Conservation (phyloP, 441 rosid genomes). For the Manihot esculenta region DNA sequence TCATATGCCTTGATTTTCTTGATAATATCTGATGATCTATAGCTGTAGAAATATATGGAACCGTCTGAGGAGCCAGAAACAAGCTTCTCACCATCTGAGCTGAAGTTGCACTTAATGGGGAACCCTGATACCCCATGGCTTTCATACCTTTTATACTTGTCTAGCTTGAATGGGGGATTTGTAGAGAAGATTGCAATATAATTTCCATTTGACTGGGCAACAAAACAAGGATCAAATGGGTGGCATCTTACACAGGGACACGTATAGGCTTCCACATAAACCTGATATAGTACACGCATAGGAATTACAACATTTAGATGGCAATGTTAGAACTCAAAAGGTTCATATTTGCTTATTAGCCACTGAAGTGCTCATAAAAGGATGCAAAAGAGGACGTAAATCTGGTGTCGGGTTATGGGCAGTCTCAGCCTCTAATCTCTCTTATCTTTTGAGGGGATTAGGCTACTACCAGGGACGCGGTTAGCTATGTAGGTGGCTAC, state of each 20-base stretch:
- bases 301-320: background rate
- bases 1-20: conserved; percentile 62
- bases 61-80: conserved; percentile 79
- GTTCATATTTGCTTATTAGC: background rate
- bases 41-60: conserved; percentile 52
- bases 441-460: background rate
- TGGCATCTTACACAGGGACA: conserved; percentile 70
- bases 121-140: conserved; percentile 78
- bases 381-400: background rate
- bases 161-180: conserved; percentile 71
- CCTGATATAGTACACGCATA: conserved; percentile 34
- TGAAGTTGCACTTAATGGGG: conserved; percentile 74
- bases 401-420: background rate
- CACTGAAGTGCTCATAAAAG: background rate
- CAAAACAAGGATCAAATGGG: conserved; percentile 58
- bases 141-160: conserved; percentile 71
- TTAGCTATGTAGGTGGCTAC: background rate
- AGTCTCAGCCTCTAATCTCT: background rate
- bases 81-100: conserved; percentile 56
- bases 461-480: background rate
- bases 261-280: conserved; percentile 83
- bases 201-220: conserved; percentile 85
- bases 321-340: background rate
- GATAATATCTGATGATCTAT: conserved; percentile 45
- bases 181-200: conserved; percentile 75